Conservation (phyloP, 805 yeast genomes). For the Starmerella cellae region DNA sequence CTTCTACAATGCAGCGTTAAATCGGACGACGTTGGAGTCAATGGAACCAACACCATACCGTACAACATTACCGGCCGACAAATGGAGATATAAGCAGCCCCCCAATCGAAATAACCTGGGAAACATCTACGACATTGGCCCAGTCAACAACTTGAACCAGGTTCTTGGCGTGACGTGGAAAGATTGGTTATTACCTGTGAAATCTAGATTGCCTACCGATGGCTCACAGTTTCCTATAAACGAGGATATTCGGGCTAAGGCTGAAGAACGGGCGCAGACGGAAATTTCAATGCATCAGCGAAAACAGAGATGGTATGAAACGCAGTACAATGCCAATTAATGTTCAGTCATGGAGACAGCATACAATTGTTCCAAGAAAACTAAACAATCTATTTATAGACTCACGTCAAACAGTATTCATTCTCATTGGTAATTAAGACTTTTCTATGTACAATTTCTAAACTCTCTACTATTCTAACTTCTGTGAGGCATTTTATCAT, state of each 20-base stretch:
- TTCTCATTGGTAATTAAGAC: too few species aligned
- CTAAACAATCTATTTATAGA: too few species aligned
- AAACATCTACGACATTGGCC: conserved; percentile 68
- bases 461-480: too few species aligned
- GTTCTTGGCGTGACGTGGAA: conserved; percentile 58
- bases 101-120: conserved; percentile 38
- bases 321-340: too few species aligned
- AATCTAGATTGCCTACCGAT: conserved; percentile 23
- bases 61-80: conserved; percentile 25
- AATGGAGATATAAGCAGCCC: conserved; percentile 31
- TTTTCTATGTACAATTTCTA: too few species aligned
- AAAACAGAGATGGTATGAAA: conserved; percentile 8
- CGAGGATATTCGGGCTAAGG: conserved; percentile 20
- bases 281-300: conserved; percentile 22
- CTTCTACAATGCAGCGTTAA: conserved; percentile 44
- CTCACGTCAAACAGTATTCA: too few species aligned
- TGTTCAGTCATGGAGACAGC: too few species aligned
- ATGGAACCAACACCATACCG: conserved; percentile 30
- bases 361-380: too few species aligned
- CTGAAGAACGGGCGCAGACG: conserved; percentile 26
- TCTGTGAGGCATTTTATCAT: too few species aligned
- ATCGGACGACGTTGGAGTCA: conserved; percentile 72
- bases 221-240: conserved; percentile 31
- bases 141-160: conserved; percentile 43
- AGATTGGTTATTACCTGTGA: conserved; percentile 63